Base-by-base conservation (phyloP, 192 early-diverging fungal species). In the Coemansia sp. region DNA sequence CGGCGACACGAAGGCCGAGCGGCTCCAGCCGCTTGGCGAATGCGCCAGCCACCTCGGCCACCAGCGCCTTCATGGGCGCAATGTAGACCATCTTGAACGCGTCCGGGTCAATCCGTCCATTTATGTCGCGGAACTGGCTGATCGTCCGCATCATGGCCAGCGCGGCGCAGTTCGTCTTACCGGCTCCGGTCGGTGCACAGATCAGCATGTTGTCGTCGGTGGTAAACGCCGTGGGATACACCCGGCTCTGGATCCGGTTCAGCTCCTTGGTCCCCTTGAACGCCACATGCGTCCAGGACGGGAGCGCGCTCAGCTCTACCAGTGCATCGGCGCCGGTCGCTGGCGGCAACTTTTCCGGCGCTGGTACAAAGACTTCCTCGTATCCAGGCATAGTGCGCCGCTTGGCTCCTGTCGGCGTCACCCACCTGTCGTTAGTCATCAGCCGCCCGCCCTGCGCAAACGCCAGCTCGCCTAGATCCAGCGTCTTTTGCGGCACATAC, bases 11-110 rank as follows among this genome's bases (percentile, higher is more conserved):
- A 19, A 98, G 70, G 10, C 91, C 91, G 56, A 84, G 88, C 12
- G 79, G 70, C 37, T 77, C 66, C 17, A 98, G 70, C 16, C 94
- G 82, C 25, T 50, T 56, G 14, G 74, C 61, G 60, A 98, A 95
- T 56, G 91, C 92, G 14, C 84, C 86, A 7, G 94, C 92, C 88
- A 98, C 90, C 80, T 98, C 96, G 33, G 88, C 85, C n/a, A 97
- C 96, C 44, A 98, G 76, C 7, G 96, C 96, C 58, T 98, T 98
- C 96, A 98, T 98, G 12, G 96, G 96, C 10, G 96, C 96, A 70
- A 98, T 85, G 71, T 98, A 98, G 31, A 98, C 89, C 62, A 98
- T 92, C 73, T 98, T 98, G 81, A 98, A 98, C 0, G 61, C 52
- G 54, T 93, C 91, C 31, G 82, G 54, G 30, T 85, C 79, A 38